Base-by-base conservation (phyloP, 768 basidiomycete genomes). In the Amanita pseudoporphyria region DNA sequence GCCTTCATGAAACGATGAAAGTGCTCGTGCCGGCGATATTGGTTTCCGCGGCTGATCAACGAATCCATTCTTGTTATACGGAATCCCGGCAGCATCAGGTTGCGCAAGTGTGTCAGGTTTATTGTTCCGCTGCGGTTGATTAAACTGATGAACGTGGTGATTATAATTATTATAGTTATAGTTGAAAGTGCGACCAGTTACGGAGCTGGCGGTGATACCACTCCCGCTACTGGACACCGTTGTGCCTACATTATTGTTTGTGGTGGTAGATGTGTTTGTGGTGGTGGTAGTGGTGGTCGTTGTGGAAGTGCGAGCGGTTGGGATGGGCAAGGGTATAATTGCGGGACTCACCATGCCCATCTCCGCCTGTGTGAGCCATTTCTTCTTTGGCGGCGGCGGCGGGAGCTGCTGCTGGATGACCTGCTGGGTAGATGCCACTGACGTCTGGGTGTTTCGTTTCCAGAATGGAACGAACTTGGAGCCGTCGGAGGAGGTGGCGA, bases 101-200 rank as follows among this genome's bases (percentile, higher is more conserved):
- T 16, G 40, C 21, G 30, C 13, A 16, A 36, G 16, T 1, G 32
- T 13, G 28, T 30, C n/a, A 50, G 19, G 21, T 33, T 39, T 33
- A 26, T 19, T 9, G 13, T 28, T 28, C 41, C 31, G 40, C 19
- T 19, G 41, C 21, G 49, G 49, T 50, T 50, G 49, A 43, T 50
- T 50, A 26, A 50, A 50, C 49, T 50, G 49, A 43, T 43, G 49
- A 50, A 50, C 49, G 41, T 50, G 49, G 31, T 50, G 49, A 40
- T 50, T 50, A 49, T 49, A 49, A 35, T 49, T 49, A 43, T 50
- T 50, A 43, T 50, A 50, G 31, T 50, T 50, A 43, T 50, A 50
- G 49, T 50, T 50, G 40, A 50, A 50, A 14, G 49, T 50, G 41
- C 49, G 49, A 50, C 49, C 49, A 33, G 49, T 35, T 21, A 50